Conservation (phyloP, 306 rosid genomes). For the Lithocarpus polystachyus region DNA sequence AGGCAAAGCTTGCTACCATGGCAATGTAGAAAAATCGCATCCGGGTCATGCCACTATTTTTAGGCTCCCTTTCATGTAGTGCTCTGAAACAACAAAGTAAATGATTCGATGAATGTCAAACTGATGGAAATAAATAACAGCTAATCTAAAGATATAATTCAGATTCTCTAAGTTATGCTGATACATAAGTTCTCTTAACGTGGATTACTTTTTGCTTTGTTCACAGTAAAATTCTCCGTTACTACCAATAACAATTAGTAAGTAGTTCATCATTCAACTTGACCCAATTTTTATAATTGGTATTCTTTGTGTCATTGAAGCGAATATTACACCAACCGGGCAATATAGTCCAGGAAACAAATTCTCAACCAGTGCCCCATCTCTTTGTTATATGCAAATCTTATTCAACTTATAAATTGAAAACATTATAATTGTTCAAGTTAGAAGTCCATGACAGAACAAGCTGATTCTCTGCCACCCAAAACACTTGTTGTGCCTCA, state of each 20-base stretch:
- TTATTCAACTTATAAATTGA: background rate
- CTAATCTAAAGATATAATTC: background rate
- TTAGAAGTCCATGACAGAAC: background rate
- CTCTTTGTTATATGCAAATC: background rate
- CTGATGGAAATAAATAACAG: conserved; percentile 3
- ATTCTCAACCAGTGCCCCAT: conserved; percentile 29
- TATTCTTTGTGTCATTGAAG: conserved; percentile 10
- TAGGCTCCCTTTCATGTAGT: conserved; percentile 82
- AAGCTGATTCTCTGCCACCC: conserved; percentile 23
- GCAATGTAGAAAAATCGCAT: conserved; percentile 80
- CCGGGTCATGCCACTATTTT: conserved; percentile 58
- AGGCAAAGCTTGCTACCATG: conserved; percentile 69
- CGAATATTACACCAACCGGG: conserved; percentile 35
- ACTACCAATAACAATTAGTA: conserved; percentile 23
- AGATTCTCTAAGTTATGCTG: conserved; percentile 16
- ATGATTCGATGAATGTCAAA: conserved; percentile 5
- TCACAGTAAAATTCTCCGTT: conserved; percentile 28
- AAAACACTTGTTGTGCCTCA: conserved; percentile 23
- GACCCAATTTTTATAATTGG: conserved; percentile 19
- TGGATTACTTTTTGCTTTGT: conserved; percentile 23
- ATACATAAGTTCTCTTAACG: conserved; percentile 21
- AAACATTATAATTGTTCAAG: background rate
- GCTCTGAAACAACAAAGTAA: conserved; percentile 55
- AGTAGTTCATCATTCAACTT: conserved; percentile 20
- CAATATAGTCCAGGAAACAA: conserved; percentile 27